phyloP scores from a whole-genome alignment of 2,329 filamentous ascomycete species.

The Furcasterigmium sp. region DNA sequence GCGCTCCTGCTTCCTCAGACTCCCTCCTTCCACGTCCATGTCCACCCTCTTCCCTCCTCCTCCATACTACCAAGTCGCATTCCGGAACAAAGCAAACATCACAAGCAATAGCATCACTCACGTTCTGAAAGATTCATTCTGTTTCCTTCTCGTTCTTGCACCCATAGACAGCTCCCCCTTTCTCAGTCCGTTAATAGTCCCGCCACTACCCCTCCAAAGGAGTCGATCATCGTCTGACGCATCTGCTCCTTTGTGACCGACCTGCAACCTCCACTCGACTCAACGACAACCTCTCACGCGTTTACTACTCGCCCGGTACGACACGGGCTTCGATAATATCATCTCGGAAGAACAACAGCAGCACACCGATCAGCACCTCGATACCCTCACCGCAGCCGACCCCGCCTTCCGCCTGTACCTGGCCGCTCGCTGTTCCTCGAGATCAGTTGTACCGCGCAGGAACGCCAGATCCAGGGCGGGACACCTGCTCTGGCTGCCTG shows the following conservation, averaged over 20 bases:
- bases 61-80: neutral
- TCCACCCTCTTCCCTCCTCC: neutral
- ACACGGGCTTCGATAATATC: neutral
- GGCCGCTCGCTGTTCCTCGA: neutral
- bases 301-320: neutral
- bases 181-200: neutral
- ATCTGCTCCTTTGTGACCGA: slow-evolving; percentile 1
- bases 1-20: neutral
- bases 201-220: neutral
- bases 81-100: too few relatives aligned
- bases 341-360: neutral
- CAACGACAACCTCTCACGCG: neutral
- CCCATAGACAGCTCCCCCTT: neutral
- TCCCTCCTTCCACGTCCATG: neutral
- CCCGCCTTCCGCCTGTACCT: neutral
- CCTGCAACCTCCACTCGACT: neutral
- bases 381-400: neutral
- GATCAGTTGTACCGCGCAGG: neutral
- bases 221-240: neutral
- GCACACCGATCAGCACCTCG: neutral
- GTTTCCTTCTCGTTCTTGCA: neutral
- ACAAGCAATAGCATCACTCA: too few relatives aligned
- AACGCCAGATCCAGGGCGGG: slow-evolving; percentile 5
- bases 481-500: slow-evolving; percentile 13
- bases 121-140: too few relatives aligned